Evolutionary conservation across 1,139 yeast species (phyloP).

Genomic region (Dujonia santamariae): DNA sequence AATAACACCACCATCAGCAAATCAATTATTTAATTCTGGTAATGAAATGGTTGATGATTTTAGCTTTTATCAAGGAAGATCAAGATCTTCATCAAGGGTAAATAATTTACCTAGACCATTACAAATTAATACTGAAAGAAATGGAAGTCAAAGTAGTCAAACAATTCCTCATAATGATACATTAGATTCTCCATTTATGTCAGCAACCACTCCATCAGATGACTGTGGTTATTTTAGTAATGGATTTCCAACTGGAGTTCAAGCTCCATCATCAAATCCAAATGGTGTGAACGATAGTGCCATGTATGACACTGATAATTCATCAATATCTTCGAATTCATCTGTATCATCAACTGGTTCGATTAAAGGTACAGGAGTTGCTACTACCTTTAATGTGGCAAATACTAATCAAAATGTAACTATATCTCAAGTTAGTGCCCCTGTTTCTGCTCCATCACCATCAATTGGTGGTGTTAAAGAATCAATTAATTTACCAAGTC

Average conservation of each 20-base stretch:
- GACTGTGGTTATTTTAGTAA: conserved; percentile 30
- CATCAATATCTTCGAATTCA: conserved; percentile 4
- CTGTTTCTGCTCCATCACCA: no score
- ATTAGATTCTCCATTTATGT: conserved; percentile 45
- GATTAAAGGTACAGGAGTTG: conserved; percentile 5
- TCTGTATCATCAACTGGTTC: conserved; percentile 8
- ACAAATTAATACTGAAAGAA: conserved; percentile 39
- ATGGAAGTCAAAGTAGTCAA: background rate
- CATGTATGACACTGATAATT: conserved; percentile 5
- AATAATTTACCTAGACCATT: conserved; percentile 31
- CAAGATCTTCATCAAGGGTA: conserved; percentile 24
- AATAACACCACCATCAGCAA: conserved; percentile 16
- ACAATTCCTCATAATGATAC: conserved; percentile 20
- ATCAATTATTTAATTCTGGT: conserved; percentile 6
- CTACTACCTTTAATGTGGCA: conserved; percentile 9
- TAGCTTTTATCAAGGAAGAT: conserved; percentile 19
- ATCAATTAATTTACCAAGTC: conserved; percentile 25
- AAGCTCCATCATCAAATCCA: conserved; percentile 1
- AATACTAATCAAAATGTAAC: no score
- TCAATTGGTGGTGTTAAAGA: no score
- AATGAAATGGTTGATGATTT: conserved; percentile 22
- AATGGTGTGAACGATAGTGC: conserved; percentile 6
- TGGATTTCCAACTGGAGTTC: conserved; percentile 14
- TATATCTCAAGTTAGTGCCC: conserved; percentile 22
- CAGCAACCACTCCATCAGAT: conserved; percentile 40